Conservation (phyloP, 345 rosid species). For the Acer campestre region DNA sequence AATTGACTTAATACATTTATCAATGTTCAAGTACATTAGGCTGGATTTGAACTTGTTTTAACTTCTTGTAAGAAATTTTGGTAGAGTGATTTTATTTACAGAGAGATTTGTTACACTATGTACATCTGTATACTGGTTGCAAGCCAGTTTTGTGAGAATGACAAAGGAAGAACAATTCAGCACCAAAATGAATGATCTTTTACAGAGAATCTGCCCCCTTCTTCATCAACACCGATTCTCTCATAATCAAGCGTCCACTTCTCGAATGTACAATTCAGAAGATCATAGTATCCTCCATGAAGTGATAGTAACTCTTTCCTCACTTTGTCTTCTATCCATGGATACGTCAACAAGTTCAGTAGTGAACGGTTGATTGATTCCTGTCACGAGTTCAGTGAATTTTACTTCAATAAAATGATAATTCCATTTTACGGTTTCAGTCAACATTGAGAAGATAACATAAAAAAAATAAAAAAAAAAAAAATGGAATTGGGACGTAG, state of each 20-base stretch:
- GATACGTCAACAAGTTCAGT: constrained; percentile 64
- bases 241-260: constrained; percentile 56
- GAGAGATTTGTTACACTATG: neutral
- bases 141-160: neutral
- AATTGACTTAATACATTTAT: neutral
- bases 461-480: neutral
- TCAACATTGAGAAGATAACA: no score
- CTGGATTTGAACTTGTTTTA: neutral
- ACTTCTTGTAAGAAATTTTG: neutral
- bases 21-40: neutral
- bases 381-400: constrained; percentile 34
- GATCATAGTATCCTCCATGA: constrained; percentile 75
- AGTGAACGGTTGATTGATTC: constrained; percentile 65
- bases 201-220: constrained; percentile 14
- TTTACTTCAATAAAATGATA: neutral
- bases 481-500: neutral
- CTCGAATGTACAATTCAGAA: constrained; percentile 57
- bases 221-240: constrained; percentile 22
- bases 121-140: neutral
- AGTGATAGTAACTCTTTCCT: constrained; percentile 42
- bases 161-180: constrained; percentile 23
- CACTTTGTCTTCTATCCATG: constrained; percentile 72
- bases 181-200: constrained; percentile 50
- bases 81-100: neutral
- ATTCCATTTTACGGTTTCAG: no score